Evolutionary conservation across 192 early-diverging fungal species (phyloP), one percentile per base, ranked within the genome.

Genomic region (Backusella luteola): DNA sequence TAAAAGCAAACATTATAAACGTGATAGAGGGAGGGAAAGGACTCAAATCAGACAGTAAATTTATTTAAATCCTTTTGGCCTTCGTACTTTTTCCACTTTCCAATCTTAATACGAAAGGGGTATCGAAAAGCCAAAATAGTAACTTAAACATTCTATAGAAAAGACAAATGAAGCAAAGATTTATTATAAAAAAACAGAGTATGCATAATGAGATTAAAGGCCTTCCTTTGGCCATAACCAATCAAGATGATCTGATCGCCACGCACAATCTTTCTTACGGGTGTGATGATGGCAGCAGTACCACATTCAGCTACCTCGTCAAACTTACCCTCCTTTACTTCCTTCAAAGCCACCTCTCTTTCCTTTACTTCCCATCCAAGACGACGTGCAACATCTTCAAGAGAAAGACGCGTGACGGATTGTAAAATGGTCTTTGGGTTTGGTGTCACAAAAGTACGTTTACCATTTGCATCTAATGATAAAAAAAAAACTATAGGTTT

Each of bases 191-290:
- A 52, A 53, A 53, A 53, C 6, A 6, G 42, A 44, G 14, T 44
- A 44, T 3, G 2, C 12, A 44, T 44, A 3, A 32, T 32, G 12
- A 14, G 17, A 11, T 73, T 77, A 91, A 35, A 67, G 75, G 6
- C 92, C 92, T 76, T 93, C 83, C 9, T 84, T 80, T 17, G 91
- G 90, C 87, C 89, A 90, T 88, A 92, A 87, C 91, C 91, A 94
- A 17, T 84, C 87, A 73, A 83, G 26, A 75, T 78, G 21, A 66
- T 78, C 21, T 80, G 82, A 5, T 86, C 86, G 1, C 87, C 85
- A 11, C 86, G 81, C 67, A 90, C 87, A 70, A 94, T 91, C 69
- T 86, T 85, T 35, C 84, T 86, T 26, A 94, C 87, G 15, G 92
- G 90, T 0, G 92, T 93, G 67, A 94, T 89, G 63, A 93, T 85